Percentiles rank a stretch among this genome's conserved stretches.
These are phyloP conservation scores for Agrostemma githago DNA, from an alignment of 148 eudicot genomes.

Conservation along the genomic window DNA sequence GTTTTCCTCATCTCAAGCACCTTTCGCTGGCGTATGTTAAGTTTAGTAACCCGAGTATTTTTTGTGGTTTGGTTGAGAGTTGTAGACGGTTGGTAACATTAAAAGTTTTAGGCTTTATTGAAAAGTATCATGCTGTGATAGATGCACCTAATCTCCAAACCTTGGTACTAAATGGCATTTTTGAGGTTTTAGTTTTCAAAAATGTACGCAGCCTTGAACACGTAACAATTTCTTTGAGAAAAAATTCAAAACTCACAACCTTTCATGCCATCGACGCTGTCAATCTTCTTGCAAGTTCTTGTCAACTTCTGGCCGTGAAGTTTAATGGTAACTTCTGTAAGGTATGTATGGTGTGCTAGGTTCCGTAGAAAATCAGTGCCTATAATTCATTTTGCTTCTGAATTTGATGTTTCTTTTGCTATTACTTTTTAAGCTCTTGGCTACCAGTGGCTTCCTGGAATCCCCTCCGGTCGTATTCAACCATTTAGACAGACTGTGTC, in stretches of 20 bases:
- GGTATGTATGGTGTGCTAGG: background rate
- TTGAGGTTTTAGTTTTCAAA: background rate
- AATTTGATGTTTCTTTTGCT: background rate
- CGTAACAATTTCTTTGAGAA: background rate
- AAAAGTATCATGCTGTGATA: background rate
- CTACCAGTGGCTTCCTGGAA: background rate
- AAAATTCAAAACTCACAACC: background rate
- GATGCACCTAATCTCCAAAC: background rate
- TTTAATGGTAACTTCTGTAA: background rate
- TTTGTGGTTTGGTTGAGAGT: background rate
- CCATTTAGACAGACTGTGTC: background rate
- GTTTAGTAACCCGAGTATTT: background rate
- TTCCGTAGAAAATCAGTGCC: background rate
- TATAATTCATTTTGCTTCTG: no score
- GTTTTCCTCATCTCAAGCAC: constrained; percentile 2
- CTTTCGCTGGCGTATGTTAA: background rate
- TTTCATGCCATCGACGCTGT: background rate
- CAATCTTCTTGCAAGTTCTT: background rate
- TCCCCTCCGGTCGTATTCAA: background rate
- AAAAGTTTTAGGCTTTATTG: no score
- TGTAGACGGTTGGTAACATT: background rate
- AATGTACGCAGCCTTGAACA: background rate
- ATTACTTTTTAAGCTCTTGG: background rate
- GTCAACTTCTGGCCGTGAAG: background rate
- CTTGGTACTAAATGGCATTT: background rate